A percentile compares a stretch with the other conserved stretches of the same genome.
These are phyloP conservation scores for Pichia sp. DNA, from an alignment of 1,139 yeast species.

Conservation along the genomic window DNA sequence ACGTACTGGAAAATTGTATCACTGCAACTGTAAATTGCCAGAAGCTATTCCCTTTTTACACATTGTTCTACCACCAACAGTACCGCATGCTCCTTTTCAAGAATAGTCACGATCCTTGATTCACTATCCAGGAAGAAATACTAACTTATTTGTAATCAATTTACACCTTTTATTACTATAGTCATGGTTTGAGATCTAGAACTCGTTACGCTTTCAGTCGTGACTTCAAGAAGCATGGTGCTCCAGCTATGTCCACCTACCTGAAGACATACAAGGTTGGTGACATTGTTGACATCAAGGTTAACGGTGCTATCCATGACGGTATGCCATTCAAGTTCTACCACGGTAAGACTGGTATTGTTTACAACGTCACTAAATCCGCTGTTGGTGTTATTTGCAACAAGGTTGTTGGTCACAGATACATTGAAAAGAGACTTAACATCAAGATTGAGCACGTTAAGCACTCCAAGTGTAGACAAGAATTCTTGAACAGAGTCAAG, in stretches of 20 bases:
- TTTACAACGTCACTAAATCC: conserved; percentile 97
- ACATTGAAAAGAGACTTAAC: conserved; percentile 97
- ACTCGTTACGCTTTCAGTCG: conserved; percentile 99
- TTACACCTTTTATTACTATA: conserved; percentile 29
- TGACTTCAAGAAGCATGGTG: conserved; percentile 98
- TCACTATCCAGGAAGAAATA: too few species aligned
- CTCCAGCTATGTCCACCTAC: conserved; percentile 92
- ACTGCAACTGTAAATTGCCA: too few species aligned
- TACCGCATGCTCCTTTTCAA: too few species aligned
- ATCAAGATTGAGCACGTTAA: conserved; percentile 97
- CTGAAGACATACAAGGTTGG: conserved; percentile 97
- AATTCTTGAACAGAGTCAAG: conserved; percentile 97
- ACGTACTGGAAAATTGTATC: too few species aligned
- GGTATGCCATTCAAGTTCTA: conserved; percentile 99
- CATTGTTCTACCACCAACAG: too few species aligned
- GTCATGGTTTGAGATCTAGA: conserved; percentile 99
- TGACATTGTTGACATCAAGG: conserved; percentile 98
- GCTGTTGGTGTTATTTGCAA: conserved; percentile 97
- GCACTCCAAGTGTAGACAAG: conserved; percentile 99
- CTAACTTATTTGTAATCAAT: too few species aligned
- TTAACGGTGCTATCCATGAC: conserved; percentile 98
- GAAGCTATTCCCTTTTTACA: too few species aligned
- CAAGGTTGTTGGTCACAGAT: conserved; percentile 99
- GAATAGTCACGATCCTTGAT: too few species aligned
- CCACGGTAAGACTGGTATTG: conserved; percentile 99